These are phyloP conservation scores for Ceratocystis colombiana DNA, from an alignment of 2,329 filamentous ascomycete genomes.

Conservation along the genomic window DNA sequence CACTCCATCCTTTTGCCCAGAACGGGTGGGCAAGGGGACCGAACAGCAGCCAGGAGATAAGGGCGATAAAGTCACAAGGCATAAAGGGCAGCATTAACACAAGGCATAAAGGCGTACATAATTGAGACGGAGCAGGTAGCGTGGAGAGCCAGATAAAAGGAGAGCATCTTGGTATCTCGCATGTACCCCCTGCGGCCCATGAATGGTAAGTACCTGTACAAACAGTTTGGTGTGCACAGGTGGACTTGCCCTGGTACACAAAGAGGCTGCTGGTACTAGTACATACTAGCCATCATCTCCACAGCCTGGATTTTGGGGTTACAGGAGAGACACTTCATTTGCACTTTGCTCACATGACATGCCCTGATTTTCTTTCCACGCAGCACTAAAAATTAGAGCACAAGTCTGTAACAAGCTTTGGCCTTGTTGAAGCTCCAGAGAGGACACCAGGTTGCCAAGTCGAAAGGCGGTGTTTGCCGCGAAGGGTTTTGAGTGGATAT, in stretches of 20 bases:
- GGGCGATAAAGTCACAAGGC: background rate
- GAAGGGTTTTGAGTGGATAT: background rate
- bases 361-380: background rate
- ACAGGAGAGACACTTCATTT: slow-evolving; percentile 2
- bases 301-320: background rate
- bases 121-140: too few relatives aligned
- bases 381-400: background rate
- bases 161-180: background rate
- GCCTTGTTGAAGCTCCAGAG: too few relatives aligned
- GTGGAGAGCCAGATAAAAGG: background rate
- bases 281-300: background rate
- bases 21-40: background rate
- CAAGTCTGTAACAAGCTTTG: too few relatives aligned
- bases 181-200: background rate
- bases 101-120: background rate
- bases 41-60: background rate
- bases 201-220: background rate
- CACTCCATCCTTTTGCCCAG: background rate
- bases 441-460: background rate
- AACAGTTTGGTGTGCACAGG: too few relatives aligned
- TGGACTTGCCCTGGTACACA: too few relatives aligned
- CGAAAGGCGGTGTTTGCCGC: background rate
- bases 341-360: background rate
- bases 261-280: background rate
- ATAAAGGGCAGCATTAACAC: background rate